Evolutionary conservation across 768 basidiomycete genomes (phyloP).

Genomic region (Candolleomyces aberdarensis): DNA sequence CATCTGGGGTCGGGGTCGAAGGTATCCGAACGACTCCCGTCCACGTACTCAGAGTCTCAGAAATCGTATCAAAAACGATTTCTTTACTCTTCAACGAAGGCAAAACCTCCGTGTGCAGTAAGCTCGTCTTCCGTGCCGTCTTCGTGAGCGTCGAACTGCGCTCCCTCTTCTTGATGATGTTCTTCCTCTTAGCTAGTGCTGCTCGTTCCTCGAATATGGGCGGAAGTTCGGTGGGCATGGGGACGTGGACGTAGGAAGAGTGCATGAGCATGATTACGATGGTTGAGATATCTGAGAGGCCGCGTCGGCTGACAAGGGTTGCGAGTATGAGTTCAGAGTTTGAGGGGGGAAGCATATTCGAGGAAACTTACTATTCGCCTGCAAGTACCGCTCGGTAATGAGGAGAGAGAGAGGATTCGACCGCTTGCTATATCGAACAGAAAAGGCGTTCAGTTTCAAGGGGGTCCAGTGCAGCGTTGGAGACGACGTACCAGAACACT

Average conservation of each 20-base stretch:
- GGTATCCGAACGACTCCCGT: slow-evolving; percentile 7
- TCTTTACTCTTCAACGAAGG: slow-evolving; percentile 2
- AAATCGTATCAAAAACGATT: slow-evolving; percentile 3
- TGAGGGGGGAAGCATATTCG: neutral
- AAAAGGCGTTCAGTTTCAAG: neutral
- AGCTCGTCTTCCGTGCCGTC: slow-evolving; percentile 2
- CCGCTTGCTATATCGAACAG: no score
- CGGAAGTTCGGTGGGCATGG: slow-evolving; percentile 2
- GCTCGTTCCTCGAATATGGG: neutral
- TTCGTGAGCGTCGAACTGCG: neutral
- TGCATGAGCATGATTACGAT: slow-evolving; percentile 4
- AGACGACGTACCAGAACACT: slow-evolving; percentile 2
- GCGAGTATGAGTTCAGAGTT: neutral
- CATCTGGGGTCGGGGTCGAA: neutral
- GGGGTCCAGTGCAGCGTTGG: neutral
- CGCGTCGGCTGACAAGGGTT: neutral
- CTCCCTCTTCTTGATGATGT: slow-evolving; percentile 1
- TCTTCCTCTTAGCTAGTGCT: neutral
- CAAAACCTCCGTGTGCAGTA: slow-evolving; percentile 5
- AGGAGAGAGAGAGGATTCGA: neutral
- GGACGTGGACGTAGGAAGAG: slow-evolving; percentile 5
- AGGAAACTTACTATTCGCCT: slow-evolving; percentile 4
- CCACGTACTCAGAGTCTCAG: slow-evolving; percentile 7
- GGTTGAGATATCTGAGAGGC: neutral
- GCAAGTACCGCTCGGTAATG: slow-evolving; percentile 6